Conservation (phyloP, 1,284 basidiomycete species). For the Ustilago esculenta region DNA sequence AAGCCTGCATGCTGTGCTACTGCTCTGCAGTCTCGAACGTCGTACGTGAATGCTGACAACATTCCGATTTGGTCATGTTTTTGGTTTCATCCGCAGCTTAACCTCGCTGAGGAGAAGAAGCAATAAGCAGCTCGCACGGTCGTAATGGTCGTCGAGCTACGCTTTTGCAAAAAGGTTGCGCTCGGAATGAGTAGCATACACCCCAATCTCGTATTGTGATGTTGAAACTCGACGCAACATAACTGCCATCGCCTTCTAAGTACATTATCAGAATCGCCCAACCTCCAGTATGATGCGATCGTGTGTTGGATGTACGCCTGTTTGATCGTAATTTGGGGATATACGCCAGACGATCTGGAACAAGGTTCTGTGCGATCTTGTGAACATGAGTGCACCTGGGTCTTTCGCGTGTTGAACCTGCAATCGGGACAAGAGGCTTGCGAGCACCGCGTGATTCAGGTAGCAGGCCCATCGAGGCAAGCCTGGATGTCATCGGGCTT, state of each 20-base stretch:
- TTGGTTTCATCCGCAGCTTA: slow-evolving; percentile 24
- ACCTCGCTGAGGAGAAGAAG: slow-evolving; percentile 54
- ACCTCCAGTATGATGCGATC: neutral
- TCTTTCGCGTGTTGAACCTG: too few species aligned
- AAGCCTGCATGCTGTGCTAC: neutral
- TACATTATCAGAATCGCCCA: slow-evolving; percentile 1
- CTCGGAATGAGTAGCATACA: too few species aligned
- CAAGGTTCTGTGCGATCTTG: too few species aligned
- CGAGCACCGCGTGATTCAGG: too few species aligned
- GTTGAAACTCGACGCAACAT: neutral
- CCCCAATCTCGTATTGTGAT: neutral
- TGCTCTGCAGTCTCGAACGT: neutral
- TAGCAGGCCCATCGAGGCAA: too few species aligned
- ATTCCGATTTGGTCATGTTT: neutral
- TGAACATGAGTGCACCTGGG: too few species aligned
- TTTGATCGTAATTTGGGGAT: too few species aligned
- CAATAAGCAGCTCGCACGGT: slow-evolving; percentile 33
- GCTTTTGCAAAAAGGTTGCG: too few species aligned
- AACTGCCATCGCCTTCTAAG: slow-evolving; percentile 1
- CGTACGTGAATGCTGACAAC: neutral
- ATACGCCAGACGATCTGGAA: too few species aligned
- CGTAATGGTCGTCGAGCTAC: neutral
- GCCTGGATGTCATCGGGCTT: too few species aligned
- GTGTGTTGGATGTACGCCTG: too few species aligned
- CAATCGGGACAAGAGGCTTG: too few species aligned